Evolutionary conservation across 108 stramenopile species (phyloP).

Genomic region (Chaetoceros tenuissimus): DNA sequence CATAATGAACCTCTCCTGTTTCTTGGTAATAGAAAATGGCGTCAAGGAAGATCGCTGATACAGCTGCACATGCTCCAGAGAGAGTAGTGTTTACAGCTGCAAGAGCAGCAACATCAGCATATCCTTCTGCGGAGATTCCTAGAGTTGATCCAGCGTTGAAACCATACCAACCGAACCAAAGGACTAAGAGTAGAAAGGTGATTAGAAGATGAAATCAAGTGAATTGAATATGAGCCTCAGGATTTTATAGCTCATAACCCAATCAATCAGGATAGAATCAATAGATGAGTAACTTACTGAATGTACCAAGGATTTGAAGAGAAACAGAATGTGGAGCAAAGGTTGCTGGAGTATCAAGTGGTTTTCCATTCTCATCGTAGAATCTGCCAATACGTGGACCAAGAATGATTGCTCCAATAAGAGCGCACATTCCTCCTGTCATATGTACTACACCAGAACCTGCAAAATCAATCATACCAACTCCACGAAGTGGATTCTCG

Average conservation of each 20-base stretch:
- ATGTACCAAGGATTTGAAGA: constrained; percentile 55
- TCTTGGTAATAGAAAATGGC: constrained; percentile 42
- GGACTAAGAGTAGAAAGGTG: constrained; percentile 61
- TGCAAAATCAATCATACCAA: constrained; percentile 68
- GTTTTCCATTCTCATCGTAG: constrained; percentile 61
- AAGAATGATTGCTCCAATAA: constrained; percentile 76
- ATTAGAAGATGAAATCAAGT: no score
- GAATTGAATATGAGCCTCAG: no score
- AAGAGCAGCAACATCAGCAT: constrained; percentile 44
- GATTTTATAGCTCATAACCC: no score
- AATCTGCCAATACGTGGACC: constrained; percentile 81
- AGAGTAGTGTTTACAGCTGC: constrained; percentile 80
- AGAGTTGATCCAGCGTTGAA: constrained; percentile 88
- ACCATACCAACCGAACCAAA: constrained; percentile 95
- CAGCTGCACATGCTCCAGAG: constrained; percentile 46
- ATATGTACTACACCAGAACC: constrained; percentile 67
- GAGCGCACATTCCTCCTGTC: constrained; percentile 70
- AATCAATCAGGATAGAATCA: no score
- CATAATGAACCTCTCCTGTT: constrained; percentile 35
- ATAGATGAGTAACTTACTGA: no score
- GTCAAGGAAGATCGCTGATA: constrained; percentile 50
- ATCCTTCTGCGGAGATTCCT: constrained; percentile 20
- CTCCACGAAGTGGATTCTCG: constrained; percentile 47
- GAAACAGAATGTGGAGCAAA: constrained; percentile 74
- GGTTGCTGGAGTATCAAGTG: constrained; percentile 45